Conservation (phyloP, 202 grass and related monocot genomes). For the Elaeis oleifera region DNA sequence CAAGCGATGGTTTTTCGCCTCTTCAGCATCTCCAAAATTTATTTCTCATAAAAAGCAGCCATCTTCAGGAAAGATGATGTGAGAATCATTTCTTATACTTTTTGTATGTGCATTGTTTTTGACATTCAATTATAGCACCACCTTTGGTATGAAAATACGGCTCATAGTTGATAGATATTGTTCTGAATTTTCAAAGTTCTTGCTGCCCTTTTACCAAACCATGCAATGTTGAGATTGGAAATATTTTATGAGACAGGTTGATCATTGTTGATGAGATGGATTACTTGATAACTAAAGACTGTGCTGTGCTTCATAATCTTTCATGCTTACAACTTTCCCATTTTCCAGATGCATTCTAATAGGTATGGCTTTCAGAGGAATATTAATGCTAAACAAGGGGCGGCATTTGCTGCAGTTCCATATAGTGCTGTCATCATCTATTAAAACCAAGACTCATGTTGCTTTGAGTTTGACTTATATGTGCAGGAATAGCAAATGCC, state of each 20-base stretch:
- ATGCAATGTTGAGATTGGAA: too few relatives aligned
- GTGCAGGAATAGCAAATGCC: slow-evolving; percentile 89
- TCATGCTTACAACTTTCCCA: slow-evolving; percentile 75
- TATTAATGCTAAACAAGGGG: too few relatives aligned
- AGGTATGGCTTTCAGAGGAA: slow-evolving; percentile 27
- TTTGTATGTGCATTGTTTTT: background rate
- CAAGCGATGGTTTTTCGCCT: slow-evolving; percentile 29
- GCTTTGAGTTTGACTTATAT: slow-evolving; percentile 11
- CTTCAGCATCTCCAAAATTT: slow-evolving; percentile 71
- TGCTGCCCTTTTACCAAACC: too few relatives aligned
- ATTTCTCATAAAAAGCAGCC: slow-evolving; percentile 44
- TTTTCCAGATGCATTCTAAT: slow-evolving; percentile 89
- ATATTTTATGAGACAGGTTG: slow-evolving; percentile 41
- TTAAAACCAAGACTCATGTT: too few relatives aligned
- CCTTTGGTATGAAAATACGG: too few relatives aligned
- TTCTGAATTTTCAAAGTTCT: too few relatives aligned
- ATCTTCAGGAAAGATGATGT: slow-evolving; percentile 76
- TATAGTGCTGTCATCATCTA: background rate
- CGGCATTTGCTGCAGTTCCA: background rate
- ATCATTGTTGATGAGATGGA: slow-evolving; percentile 95
- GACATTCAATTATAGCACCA: too few relatives aligned
- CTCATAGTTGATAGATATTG: too few relatives aligned
- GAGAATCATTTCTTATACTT: slow-evolving; percentile 6
- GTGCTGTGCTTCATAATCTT: slow-evolving; percentile 84
- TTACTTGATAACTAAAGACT: slow-evolving; percentile 85